Percentiles rank a stretch among this genome's conserved stretches.
Evolutionary conservation across 352 stramenopile genomes (phyloP).

Genomic region (Pythium sukuiense): DNA sequence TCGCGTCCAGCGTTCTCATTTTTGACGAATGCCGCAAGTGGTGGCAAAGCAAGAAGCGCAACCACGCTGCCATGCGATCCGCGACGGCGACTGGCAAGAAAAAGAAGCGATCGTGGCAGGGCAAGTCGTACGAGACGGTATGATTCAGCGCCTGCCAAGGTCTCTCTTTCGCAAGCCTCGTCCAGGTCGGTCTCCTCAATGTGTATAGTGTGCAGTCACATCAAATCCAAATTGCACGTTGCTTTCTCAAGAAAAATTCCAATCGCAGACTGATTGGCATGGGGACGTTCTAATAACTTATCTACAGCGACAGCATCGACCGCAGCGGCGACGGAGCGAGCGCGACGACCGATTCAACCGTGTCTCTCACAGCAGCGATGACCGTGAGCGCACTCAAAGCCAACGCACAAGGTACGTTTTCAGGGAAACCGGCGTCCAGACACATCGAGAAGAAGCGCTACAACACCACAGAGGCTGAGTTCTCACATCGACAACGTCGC

Average conservation of each 20-base stretch:
- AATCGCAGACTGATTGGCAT: neutral
- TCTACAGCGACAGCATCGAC: conserved; percentile 14
- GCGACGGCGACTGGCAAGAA: conserved; percentile 50
- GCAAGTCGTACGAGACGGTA: conserved; percentile 67
- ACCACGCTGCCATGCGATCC: conserved; percentile 38
- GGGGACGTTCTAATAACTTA: conserved; percentile 24
- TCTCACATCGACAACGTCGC: too few relatives aligned
- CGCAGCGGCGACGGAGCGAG: conserved; percentile 9
- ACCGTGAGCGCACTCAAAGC: conserved; percentile 39
- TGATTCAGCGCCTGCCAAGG: conserved; percentile 6
- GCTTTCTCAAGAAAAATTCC: neutral
- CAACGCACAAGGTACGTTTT: conserved; percentile 58
- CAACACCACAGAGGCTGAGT: too few relatives aligned
- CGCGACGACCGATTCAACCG: neutral
- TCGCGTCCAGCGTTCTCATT: conserved; percentile 92
- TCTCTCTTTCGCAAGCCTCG: neutral
- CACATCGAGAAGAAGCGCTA: conserved; percentile 52
- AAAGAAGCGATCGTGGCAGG: conserved; percentile 71
- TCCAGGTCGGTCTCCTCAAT: neutral
- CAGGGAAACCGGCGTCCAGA: conserved; percentile 48
- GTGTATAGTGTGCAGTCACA: conserved; percentile 7
- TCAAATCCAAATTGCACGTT: conserved; percentile 2
- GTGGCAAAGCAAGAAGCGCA: conserved; percentile 42
- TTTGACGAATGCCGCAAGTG: conserved; percentile 95
- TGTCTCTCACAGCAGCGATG: neutral